Conservation (phyloP, 148 eudicot genomes). For the Drosera capensis region DNA sequence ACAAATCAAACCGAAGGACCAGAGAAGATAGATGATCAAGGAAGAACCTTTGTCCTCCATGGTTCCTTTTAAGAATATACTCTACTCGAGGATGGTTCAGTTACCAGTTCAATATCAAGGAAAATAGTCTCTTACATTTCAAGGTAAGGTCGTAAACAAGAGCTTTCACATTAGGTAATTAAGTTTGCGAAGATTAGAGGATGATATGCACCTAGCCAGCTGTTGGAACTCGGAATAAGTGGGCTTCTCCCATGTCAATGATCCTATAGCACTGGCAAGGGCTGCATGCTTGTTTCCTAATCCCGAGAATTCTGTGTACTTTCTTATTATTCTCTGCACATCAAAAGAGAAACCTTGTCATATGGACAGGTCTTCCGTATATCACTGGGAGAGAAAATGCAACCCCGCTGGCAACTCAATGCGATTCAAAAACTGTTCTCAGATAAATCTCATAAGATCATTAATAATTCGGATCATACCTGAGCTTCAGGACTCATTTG, state of each 20-base stretch:
- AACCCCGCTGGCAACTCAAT: neutral
- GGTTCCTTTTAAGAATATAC: too few species aligned
- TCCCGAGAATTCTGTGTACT: slow-evolving; percentile 54
- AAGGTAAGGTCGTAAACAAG: too few species aligned
- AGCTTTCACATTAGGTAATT: neutral
- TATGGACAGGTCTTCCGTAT: neutral
- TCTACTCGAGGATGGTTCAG: too few species aligned
- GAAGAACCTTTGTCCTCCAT: too few species aligned
- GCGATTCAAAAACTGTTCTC: neutral
- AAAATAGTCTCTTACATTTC: too few species aligned
- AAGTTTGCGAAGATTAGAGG: neutral
- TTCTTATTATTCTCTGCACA: slow-evolving; percentile 63
- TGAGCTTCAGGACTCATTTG: slow-evolving; percentile 78
- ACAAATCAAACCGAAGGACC: too few species aligned
- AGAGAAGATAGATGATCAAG: too few species aligned
- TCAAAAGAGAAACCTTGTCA: neutral
- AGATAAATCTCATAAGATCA: neutral
- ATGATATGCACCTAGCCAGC: slow-evolving; percentile 65
- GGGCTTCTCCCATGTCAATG: slow-evolving; percentile 81
- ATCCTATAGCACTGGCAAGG: slow-evolving; percentile 73
- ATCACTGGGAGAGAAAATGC: too few species aligned
- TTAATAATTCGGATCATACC: slow-evolving; percentile 20
- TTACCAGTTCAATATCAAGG: too few species aligned
- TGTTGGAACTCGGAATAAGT: slow-evolving; percentile 52
- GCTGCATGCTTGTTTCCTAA: slow-evolving; percentile 54